Evolutionary conservation across 2,329 filamentous ascomycete species (phyloP).

Genomic region (Myriosclerotinia scirpicola): DNA sequence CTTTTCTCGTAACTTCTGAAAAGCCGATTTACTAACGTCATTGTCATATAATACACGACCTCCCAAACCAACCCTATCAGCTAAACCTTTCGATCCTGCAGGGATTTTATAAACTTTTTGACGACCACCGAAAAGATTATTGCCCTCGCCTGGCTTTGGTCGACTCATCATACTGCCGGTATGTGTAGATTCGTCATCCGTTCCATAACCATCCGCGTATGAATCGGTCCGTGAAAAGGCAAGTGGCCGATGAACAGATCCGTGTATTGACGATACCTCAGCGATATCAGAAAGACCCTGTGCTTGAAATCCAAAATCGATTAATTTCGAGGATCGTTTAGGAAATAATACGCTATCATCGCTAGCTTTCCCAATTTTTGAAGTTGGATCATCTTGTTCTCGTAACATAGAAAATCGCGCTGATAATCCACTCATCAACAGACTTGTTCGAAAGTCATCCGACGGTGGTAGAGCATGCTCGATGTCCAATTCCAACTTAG

Average conservation of each 20-base stretch:
- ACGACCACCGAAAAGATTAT: conserved; percentile 88
- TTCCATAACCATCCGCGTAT: conserved; percentile 60
- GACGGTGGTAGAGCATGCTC: conserved; percentile 71
- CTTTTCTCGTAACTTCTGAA: conserved; percentile 67
- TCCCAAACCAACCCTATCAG: conserved; percentile 52
- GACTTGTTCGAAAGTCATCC: conserved; percentile 91
- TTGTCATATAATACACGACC: conserved; percentile 79
- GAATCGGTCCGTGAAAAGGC: conserved; percentile 63
- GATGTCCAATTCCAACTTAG: conserved; percentile 70
- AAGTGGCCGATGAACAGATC: conserved; percentile 59
- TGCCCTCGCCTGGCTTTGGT: conserved; percentile 80
- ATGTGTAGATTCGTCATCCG: conserved; percentile 63
- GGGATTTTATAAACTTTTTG: conserved; percentile 94
- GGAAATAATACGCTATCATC: conserved; percentile 87
- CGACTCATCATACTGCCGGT: conserved; percentile 78
- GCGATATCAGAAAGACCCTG: conserved; percentile 77
- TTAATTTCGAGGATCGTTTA: conserved; percentile 78
- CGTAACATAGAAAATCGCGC: conserved; percentile 95
- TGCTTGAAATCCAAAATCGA: conserved; percentile 56
- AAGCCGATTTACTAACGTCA: conserved; percentile 79
- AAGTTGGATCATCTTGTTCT: conserved; percentile 89
- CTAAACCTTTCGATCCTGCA: conserved; percentile 46
- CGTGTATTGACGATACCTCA: conserved; percentile 79
- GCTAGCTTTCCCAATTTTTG: conserved; percentile 87
- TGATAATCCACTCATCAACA: conserved; percentile 93